Percentiles rank a stretch among this genome's conserved stretches.
Conservation (phyloP, 441 rosid genomes). For the Brassica balearica region DNA sequence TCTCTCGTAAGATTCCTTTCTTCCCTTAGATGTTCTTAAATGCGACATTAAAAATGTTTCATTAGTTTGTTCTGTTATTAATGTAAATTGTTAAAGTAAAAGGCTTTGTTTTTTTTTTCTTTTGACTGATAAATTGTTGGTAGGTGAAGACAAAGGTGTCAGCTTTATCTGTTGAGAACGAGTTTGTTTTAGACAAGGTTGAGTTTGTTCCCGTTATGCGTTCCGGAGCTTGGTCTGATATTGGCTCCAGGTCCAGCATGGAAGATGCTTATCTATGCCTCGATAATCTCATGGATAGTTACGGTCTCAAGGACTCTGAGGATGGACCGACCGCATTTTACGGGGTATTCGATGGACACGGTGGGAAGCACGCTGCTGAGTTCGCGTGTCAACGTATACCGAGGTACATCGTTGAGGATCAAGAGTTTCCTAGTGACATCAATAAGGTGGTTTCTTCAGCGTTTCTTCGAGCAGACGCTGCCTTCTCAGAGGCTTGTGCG, state of each 20-base stretch:
- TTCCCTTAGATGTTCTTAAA: not conserved
- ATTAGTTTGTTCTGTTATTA: not conserved
- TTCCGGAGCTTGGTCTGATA: constrained; percentile 86
- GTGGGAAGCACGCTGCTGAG: constrained; percentile 93
- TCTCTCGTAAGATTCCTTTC: constrained; percentile 66
- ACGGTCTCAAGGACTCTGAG: constrained; percentile 48
- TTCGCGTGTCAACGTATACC: constrained; percentile 77
- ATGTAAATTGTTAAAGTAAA: not conserved
- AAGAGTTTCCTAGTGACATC: constrained; percentile 69
- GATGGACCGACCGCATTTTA: constrained; percentile 77
- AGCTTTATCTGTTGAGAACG: constrained; percentile 53
- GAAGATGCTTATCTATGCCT: constrained; percentile 77
- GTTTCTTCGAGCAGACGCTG: constrained; percentile 77
- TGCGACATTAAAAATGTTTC: not conserved
- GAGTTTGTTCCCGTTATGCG: constrained; percentile 67
- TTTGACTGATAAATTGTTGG: constrained; percentile 40
- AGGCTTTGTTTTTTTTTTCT: not conserved
- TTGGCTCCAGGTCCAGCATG: constrained; percentile 74
- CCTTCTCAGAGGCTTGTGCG: constrained; percentile 85
- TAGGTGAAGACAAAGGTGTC: constrained; percentile 66
- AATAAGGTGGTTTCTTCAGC: constrained; percentile 79
- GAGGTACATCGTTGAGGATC: constrained; percentile 71
- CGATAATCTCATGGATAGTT: constrained; percentile 63
- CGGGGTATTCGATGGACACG: constrained; percentile 98
- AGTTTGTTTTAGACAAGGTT: constrained; percentile 44